Conservation (phyloP, 2,329 filamentous ascomycete genomes). For the Harringtonia lauricola region DNA sequence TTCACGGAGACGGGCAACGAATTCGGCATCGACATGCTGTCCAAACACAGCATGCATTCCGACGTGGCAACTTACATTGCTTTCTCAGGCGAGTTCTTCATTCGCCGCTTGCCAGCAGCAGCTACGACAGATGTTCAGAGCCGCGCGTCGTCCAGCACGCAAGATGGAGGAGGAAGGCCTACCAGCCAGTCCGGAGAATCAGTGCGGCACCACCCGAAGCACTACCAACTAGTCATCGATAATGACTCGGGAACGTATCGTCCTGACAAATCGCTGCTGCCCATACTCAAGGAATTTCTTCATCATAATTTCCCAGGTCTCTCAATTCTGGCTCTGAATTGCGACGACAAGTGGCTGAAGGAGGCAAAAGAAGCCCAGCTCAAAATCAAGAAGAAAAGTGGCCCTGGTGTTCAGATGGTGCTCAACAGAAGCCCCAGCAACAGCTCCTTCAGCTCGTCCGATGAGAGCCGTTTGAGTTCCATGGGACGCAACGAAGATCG, state of each 20-base stretch:
- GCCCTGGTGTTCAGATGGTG: constrained; percentile 37
- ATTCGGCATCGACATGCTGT: constrained; percentile 85
- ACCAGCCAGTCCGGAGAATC: constrained; percentile 30
- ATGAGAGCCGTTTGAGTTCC: constrained; percentile 35
- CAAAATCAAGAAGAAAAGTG: constrained; percentile 58
- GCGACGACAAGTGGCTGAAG: constrained; percentile 63
- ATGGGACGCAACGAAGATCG: constrained; percentile 6
- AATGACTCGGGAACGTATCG: constrained; percentile 93
- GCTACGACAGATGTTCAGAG: background rate
- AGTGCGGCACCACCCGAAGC: constrained; percentile 35
- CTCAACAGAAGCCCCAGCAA: constrained; percentile 41
- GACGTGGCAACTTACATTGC: constrained; percentile 87
- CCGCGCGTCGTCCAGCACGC: background rate
- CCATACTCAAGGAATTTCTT: constrained; percentile 59
- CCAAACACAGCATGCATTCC: constrained; percentile 95
- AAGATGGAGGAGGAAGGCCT: constrained; percentile 8
- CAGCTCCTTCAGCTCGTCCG: constrained; percentile 38
- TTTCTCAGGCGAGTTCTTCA: constrained; percentile 86
- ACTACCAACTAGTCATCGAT: constrained; percentile 85
- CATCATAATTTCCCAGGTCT: constrained; percentile 66
- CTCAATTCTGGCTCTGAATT: constrained; percentile 62
- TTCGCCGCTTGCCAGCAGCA: constrained; percentile 41
- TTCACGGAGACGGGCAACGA: constrained; percentile 96
- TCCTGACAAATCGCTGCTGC: constrained; percentile 67
- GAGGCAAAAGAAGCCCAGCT: constrained; percentile 68